Base-by-base conservation (phyloP, 345 rosid genomes). In the Linum lewisii region DNA sequence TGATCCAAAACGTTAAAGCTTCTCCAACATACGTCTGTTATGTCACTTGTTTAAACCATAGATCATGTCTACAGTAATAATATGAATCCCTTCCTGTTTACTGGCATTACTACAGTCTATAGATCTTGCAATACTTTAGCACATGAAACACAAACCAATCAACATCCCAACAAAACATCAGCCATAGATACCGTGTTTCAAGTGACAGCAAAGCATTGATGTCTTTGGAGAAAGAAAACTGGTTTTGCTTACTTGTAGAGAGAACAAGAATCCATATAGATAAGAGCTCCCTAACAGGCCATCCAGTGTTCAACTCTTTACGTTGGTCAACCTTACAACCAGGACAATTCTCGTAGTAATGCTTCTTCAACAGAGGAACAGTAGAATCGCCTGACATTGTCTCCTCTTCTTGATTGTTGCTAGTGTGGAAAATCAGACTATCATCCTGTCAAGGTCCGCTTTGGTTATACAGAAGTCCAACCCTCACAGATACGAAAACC, bases 311-410 rank as follows among this genome's bases (percentile, higher is more conserved):
- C 45, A 64, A 26, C 19, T 36, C 50, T 37, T 75, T 75, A 23
- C 44, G 59, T 11, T 18, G 57, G 4, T 64, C 78, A 36, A 70
- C 59, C 54, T 53, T 49, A 58, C 78, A 75, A 51, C 75, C 78
- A 14, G 78, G 72, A 25, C 78, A 75, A 22, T 70, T 52, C 32
- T 70, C 64, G 25, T 51, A 49, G 44, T 53, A 61, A 11, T 59
- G 56, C 58, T 37, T 44, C 45, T 38, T 38, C 45, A 38, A 38
- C 45, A 38, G 45, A 8, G 45, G 45, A 1, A 38, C 45, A 8
- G 45, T 38, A 38, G 11, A 38, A 9, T 38, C 45, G 11, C 9
- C 45, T 38, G 45, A 8, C 16, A 15, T 15, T 38, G 45, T 15
- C 45, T 8, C 16, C 45, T 13, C 45, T 38, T 38, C 16, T 6